Evolutionary conservation across 2,329 filamentous ascomycete genomes (phyloP), one percentile per base, ranked within the genome.

Genomic region (Calonectria fujianensis): DNA sequence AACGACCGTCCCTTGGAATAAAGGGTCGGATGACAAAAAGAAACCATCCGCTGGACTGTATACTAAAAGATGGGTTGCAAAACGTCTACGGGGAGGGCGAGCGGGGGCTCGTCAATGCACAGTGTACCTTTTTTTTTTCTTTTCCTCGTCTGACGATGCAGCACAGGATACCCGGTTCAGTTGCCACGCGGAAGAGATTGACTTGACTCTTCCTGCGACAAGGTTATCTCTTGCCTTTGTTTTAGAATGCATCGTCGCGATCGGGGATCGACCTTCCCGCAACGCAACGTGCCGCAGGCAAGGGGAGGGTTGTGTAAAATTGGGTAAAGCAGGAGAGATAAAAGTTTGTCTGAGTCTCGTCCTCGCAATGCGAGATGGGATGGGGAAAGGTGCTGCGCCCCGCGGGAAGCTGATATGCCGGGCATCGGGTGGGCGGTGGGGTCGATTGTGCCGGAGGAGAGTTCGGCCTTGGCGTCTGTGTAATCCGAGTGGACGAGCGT

Each of bases 361-460:
- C 14, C 61, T 65, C 61, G 41, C 39, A 50, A 65, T 35, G 13
- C 41, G 31, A n/a, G 41, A 50, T 65, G 61, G 31, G 61, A 65
- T 45, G 39, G 57, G 61, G 37, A 63, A 68, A 32, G 57, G 57
- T 41, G 57, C 57, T 73, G 57, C 77, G 77, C 77, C 76, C 74
- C 71, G 70, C 69, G 69, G 68, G 39, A 72, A 27, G 57, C 72
- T 76, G 74, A 76, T 72, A 69, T 69, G 70, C 72, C 73, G 71
- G 73, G 29, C 27, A 27, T 59, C 65, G 54, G 52, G 52, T 31
- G 39, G 50, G 37, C 37, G 57, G 68, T 31, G 50, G 64, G 50
- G 48, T 41, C 41, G n/a, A 9, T 29, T 63, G 57, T 63, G 57
- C 67, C 69, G 74, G 63, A 77, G 39, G 48, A 45, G 65, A 54